Evolutionary conservation across 2,329 filamentous ascomycete species (phyloP).

Genomic region (Colletotrichum nymphaeae): DNA sequence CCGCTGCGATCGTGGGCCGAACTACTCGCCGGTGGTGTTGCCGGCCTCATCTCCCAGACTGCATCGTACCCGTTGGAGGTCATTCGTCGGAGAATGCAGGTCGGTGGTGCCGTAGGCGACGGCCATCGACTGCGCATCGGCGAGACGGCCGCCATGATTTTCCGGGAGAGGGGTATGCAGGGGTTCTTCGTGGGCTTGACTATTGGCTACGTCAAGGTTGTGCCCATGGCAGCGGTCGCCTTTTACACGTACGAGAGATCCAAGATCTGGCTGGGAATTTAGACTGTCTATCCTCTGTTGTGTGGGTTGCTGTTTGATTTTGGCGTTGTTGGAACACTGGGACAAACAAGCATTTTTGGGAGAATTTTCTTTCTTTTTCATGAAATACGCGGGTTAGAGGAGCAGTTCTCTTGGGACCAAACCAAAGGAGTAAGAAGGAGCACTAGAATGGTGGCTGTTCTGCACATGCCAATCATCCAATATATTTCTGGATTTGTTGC

Average conservation of each 20-base stretch:
- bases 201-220: conserved; percentile 94
- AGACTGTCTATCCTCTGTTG: not conserved
- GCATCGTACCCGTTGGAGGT: conserved; percentile 95
- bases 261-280: conserved; percentile 75
- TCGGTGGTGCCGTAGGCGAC: conserved; percentile 93
- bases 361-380: not conserved
- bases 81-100: conserved; percentile 93
- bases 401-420: not conserved
- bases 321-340: conserved; percentile 32
- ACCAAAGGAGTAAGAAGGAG: conserved; percentile 1
- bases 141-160: conserved; percentile 83
- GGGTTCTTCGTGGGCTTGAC: conserved; percentile 95
- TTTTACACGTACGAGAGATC: conserved; percentile 75
- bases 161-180: conserved; percentile 77
- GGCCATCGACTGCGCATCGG: conserved; percentile 81
- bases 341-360: conserved; percentile 28
- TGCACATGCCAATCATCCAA: conserved; percentile 26
- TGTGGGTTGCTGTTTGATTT: conserved; percentile 11
- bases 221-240: conserved; percentile 84
- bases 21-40: conserved; percentile 83
- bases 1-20: conserved; percentile 89
- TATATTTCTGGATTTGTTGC: conserved; percentile 15
- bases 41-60: conserved; percentile 91
- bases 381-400: conserved; percentile 17
- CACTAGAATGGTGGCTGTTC: conserved; percentile 25